Evolutionary conservation across 192 early-diverging fungal species (phyloP), one percentile per base, ranked within the genome.

Genomic region (Backusella morwellensis): DNA sequence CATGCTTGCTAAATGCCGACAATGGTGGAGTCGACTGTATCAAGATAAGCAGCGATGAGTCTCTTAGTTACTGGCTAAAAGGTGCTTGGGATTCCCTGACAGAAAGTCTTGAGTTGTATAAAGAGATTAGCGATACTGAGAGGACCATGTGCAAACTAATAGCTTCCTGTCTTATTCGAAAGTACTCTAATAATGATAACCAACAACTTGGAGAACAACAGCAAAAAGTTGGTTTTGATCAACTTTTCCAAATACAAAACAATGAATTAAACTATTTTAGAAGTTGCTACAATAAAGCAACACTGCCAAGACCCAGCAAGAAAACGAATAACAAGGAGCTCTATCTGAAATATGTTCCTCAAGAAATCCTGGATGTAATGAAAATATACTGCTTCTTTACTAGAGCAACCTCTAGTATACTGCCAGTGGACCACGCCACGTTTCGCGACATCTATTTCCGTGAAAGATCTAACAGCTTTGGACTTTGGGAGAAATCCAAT

Each of bases 381-480:
- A 29, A 42, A 35, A 7, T 74, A 0, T 81, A 73, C 52, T 21
- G 67, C 0, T 73, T 69, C 47, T 76, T 80, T 36, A 15, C 75
- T 1, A 15, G 66, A 59, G 44, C 75, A 0, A 52, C 77, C 17
- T 36, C 59, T 56, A 19, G 54, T 52, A 44, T 9, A 47, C 32
- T 77, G 21, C 32, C 66, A 2, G 72, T 82, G 36, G 68, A 82
- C 68, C 88, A 88, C 35, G 56, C 14, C 19, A 72, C 77, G 21
- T 92, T 91, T 69, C 83, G 91, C 0, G 71, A 75, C 0, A 84
- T 91, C 8, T 86, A 86, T 59, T 92, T 83, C 74, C 84, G 89
- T 29, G 91, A 92, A 79, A 86, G 88, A 56, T 85, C 91, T 23
- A 92, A 92, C 73, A 90, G 90, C 6, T 92, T 92, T 84, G 91